Percentiles rank a stretch among this genome's conserved stretches.
phyloP scores from a whole-genome alignment of 495 filamentous ascomycete genomes.

The Aspergillus cristatus region DNA sequence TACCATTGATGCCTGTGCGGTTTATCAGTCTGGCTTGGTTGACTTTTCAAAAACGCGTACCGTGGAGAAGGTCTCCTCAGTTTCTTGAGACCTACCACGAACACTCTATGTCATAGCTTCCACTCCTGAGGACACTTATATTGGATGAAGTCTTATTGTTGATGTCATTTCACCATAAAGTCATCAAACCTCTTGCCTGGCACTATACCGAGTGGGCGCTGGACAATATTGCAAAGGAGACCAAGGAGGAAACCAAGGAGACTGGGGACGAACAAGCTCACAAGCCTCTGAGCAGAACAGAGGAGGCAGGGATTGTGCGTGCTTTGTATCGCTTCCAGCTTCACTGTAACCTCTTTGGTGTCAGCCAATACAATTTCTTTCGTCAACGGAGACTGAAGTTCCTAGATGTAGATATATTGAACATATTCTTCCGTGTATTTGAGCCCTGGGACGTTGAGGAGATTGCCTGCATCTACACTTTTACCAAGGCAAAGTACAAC shows the following conservation, averaged over 20 bases:
- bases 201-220: constrained; percentile 8
- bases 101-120: not conserved
- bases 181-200: constrained; percentile 11
- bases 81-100: constrained; percentile 6
- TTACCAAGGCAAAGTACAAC: constrained; percentile 1
- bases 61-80: not conserved
- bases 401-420: not conserved
- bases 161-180: constrained; percentile 10
- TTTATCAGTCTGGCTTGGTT: constrained; percentile 2
- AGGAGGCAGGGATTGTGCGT: constrained; percentile 11
- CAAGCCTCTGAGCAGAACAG: constrained; percentile 8
- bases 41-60: not conserved
- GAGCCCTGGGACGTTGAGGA: constrained; percentile 12
- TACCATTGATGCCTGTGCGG: constrained; percentile 11
- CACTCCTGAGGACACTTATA: not conserved
- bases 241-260: not conserved
- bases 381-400: not conserved
- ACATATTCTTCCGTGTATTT: constrained; percentile 1
- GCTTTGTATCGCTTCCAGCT: constrained; percentile 21
- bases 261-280: not conserved
- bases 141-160: constrained; percentile 5
- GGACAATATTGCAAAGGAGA: not conserved
- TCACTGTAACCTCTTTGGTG: constrained; percentile 19
- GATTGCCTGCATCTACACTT: constrained; percentile 2
- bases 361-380: not conserved